Evolutionary conservation across 2,329 filamentous ascomycete species (phyloP).

Genomic region (Aspergillus sp.): DNA sequence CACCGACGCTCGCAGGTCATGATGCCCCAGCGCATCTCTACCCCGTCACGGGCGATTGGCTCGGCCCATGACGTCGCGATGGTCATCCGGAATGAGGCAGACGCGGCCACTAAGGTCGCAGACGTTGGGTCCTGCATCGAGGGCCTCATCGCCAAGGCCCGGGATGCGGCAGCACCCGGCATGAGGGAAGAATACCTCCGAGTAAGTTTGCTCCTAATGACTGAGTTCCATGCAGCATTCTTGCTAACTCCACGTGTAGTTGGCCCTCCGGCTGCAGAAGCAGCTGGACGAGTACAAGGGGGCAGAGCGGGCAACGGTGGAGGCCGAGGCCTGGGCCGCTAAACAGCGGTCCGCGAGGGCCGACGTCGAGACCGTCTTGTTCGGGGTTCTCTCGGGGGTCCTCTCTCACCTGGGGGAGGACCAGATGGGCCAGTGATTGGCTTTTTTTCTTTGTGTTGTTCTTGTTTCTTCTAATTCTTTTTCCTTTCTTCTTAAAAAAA

Average conservation of each 20-base stretch:
- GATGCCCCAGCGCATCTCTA: not conserved
- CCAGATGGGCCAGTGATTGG: not conserved
- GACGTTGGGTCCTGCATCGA: conserved; percentile 11
- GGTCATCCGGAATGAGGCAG: not conserved
- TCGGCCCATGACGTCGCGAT: not conserved
- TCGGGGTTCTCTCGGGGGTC: conserved; percentile 9
- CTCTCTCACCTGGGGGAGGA: conserved; percentile 14
- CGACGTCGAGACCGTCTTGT: conserved; percentile 6
- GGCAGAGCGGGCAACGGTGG: conserved; percentile 9
- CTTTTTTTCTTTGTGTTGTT: not conserved
- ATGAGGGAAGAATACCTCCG: conserved; percentile 16
- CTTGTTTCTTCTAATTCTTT: not conserved
- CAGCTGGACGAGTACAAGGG: conserved; percentile 15
- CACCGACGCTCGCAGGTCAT: not conserved
- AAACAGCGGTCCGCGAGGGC: conserved; percentile 11
- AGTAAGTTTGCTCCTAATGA: conserved; percentile 10
- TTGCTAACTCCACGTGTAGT: conserved; percentile 4
- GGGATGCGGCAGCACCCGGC: conserved; percentile 5
- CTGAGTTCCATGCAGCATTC: not conserved
- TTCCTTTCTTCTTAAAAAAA: not conserved
- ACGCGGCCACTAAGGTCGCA: not conserved
- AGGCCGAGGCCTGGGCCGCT: conserved; percentile 9
- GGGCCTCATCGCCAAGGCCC: conserved; percentile 10
- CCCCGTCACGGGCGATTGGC: not conserved
- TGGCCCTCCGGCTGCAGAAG: conserved; percentile 17